phyloP scores from a whole-genome alignment of 164 flowering plant genomes.

The Macadamia integrifolia region DNA sequence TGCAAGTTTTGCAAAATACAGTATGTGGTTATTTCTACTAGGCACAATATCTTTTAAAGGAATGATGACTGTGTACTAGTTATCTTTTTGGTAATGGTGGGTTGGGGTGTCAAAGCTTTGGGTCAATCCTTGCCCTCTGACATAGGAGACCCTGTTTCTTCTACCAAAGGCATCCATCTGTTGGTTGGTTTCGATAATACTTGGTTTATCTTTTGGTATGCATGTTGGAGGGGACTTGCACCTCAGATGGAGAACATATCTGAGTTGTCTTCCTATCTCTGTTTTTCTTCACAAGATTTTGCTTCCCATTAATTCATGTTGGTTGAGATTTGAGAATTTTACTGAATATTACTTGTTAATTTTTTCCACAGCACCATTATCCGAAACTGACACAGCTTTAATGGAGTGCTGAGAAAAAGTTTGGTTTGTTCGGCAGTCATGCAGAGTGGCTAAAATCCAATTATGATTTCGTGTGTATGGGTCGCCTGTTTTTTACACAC shows the following conservation, averaged over 20 bases:
- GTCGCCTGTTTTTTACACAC: not conserved
- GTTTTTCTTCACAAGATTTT: not conserved
- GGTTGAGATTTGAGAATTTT: not conserved
- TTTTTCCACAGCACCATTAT: slow-evolving; percentile 61
- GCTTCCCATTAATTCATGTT: not conserved
- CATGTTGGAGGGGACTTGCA: too few relatives aligned
- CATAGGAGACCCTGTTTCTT: too few relatives aligned
- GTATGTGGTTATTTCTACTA: not conserved
- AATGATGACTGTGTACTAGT: too few relatives aligned
- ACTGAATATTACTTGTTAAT: not conserved
- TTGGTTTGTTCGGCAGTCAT: slow-evolving; percentile 22
- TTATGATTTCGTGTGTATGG: not conserved
- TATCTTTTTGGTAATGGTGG: too few relatives aligned
- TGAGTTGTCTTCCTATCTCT: not conserved
- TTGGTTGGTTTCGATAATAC: too few relatives aligned
- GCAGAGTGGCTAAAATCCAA: not conserved
- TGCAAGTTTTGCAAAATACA: not conserved
- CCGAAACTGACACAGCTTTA: slow-evolving; percentile 75
- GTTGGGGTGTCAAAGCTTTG: too few relatives aligned
- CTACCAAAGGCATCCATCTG: too few relatives aligned
- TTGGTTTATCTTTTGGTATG: too few relatives aligned
- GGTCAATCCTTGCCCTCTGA: too few relatives aligned
- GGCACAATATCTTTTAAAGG: not conserved
- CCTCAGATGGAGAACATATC: too few relatives aligned
- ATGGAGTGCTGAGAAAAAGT: slow-evolving; percentile 68